Evolutionary conservation across 1,284 basidiomycete genomes (phyloP), one percentile per base, ranked within the genome.

Genomic region (Porogramme epimiltina): DNA sequence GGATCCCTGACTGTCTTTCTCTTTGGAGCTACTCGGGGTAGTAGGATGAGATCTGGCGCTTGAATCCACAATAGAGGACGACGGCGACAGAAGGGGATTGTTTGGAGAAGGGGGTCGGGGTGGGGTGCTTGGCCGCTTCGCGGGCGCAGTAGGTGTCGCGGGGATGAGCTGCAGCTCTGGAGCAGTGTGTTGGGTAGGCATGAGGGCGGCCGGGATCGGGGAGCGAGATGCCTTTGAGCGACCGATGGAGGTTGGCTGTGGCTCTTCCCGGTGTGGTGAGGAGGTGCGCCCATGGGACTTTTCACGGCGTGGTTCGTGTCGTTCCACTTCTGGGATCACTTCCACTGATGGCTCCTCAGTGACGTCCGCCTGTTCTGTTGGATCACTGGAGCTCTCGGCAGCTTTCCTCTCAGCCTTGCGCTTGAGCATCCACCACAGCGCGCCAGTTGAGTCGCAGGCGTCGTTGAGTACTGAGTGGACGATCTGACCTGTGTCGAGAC

Each of bases 391-490:
- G 15, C 79, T 75, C 42, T 82, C 80, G 22, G 78, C 28, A 13
- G 76, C 73, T 51, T 79, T 82, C 63, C 83, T 86, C 67, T 91
- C 87, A 9, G 85, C 79, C 63, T 87, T 91, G 60, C 87, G 82
- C 64, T 90, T 86, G 45, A 99, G 73, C 79, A 98, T 91, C 97
- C 97, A 99, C 96, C 96, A 99, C 11, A 93, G 74, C 1, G 95
- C 93, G 10, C 94, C 91, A 5, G 90, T 84, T 0, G 91, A 80
- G 69, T 99, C 96, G 65, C 96, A 99, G 0, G 97, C 96, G 70
- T 98, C 85, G 23, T 82, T 89, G 41, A 91, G 78, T 6, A 98
- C 95, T 1, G 90, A 94, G 68, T 99, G 95, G 19, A 91, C 87
- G 51, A 98, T 90, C 70, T 99, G 97, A 10, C 92, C 93, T 0